Evolutionary conservation across 2,329 filamentous ascomycete species (phyloP).

Genomic region (Calonectria ilicicola): DNA sequence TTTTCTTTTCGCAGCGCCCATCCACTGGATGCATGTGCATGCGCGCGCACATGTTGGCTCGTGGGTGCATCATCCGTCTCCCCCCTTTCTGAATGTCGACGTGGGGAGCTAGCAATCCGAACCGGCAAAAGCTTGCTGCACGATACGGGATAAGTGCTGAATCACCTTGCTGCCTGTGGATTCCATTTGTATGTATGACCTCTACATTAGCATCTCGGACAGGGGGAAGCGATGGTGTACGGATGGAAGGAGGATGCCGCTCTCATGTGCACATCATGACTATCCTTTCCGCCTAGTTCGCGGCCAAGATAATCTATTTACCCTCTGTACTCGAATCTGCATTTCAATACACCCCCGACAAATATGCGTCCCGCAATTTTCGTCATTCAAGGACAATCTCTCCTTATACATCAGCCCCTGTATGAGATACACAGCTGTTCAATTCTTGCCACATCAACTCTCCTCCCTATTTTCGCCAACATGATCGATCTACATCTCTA

Average conservation of each 20-base stretch:
- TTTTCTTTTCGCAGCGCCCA: background rate
- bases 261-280: background rate
- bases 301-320: background rate
- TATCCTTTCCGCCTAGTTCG: background rate
- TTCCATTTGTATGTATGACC: background rate
- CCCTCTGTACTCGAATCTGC: background rate
- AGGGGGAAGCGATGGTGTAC: constrained; percentile 15
- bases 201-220: constrained; percentile 2
- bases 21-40: background rate
- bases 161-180: constrained; percentile 9
- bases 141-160: background rate
- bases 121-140: constrained; percentile 5
- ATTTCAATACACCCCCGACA: background rate
- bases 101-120: constrained; percentile 6
- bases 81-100: background rate
- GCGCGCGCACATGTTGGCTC: background rate
- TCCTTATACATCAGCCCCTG: no score
- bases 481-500: background rate
- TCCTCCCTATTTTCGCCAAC: background rate
- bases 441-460: background rate
- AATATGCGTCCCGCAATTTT: background rate
- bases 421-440: background rate
- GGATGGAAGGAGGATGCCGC: constrained; percentile 13
- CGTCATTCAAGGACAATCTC: constrained; percentile 9
- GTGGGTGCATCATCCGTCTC: background rate